Base-by-base conservation (phyloP, 306 rosid species). In the Hippophae gyantsensis region DNA sequence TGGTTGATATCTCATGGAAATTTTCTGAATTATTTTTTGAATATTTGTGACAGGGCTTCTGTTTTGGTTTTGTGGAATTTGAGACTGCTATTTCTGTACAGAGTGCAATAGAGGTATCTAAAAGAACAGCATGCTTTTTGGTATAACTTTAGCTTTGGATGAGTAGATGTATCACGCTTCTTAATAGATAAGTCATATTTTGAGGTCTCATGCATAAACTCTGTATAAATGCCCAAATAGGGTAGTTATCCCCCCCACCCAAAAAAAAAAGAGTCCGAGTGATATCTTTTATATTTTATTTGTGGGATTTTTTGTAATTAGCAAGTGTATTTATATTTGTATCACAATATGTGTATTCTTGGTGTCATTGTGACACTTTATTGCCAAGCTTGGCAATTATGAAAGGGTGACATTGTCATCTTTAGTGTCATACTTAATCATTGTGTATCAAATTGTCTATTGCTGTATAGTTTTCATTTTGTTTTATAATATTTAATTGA, bases 51-150 rank as follows among this genome's bases (percentile, higher is more conserved):
- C 81, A 89, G 95, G 95, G 97, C 23, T 86, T 89, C 69, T 74
- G 74, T 67, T 89, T 70, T 76, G 97, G 95, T 51, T 89, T 89
- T 63, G 95, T 89, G 79, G 97, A 89, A 74, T 89, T 76, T 62
- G 97, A 89, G 72, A 76, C 32, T 52, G 78, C 84, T 63, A 76
- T 75, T 71, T 74, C 97, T 52, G 84, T 75, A 56, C 92, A 78
- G 45, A 69, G 81, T 60, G 95, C 95, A 13, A 72, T 89, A 14
- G 84, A 86, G 97, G 97, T 89, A 86, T 54, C 50, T 32, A 32
- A 32, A 27, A 18, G 25, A 13, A 3, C 23, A 27, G 38, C 25
- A 48, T 51, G 42, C 38, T 41, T 18, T 42, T 5, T 53, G 5
- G 4, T 42, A 32, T 14, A 40, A 13, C 5, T 32, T 11, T n/a